Base-by-base conservation (phyloP, 331 rosid genomes). In the Acacia pycnantha region DNA sequence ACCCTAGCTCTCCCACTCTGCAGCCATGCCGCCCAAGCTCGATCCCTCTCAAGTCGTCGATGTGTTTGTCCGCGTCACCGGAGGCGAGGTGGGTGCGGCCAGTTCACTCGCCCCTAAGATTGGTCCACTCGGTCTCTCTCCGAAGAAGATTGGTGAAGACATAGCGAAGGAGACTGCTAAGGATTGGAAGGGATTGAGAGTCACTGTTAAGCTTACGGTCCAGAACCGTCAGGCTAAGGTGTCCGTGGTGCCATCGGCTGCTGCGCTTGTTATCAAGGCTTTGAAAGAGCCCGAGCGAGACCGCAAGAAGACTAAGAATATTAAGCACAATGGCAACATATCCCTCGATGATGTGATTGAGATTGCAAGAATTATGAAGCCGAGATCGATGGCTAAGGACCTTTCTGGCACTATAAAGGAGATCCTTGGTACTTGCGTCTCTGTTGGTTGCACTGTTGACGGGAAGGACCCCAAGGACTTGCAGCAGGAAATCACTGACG, bases 1-100 rank as follows among this genome's bases (percentile, higher is more conserved):
- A 79, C 84, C 90, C 90, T 87, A 84, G 27, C 59, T 35, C 70
- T 24, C 67, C 62, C 2, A 21, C 43, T 18, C 27, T 5, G 26
- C 29, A 16, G 16, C 58, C 79, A 90, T 90, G 97, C 97, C 93
- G 90, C 97, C 97, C 35, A 93, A 93, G 88, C 78, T 93, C 78
- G 97, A 93, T 65, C 97, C 97, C 9, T 64, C 97, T 0, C 97
- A 88, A 83, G 88, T 93, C 31, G 93, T 93, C 43, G 97, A 93
- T 48, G 97, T 93, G 16, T 93, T 40, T 79, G 94, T 93, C 79
- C 85, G 97, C 2, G 97, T 93, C 77, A 93, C 97, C 80, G 97
- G 94, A 6, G 97, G 97, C 0, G 97, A 93, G 50, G 97, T 93
- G 29, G 97, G 97, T 15, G 97, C 97, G 19, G 97, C 94, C 41